These are phyloP conservation scores for Mycena epipterygia DNA, from an alignment of 768 basidiomycete genomes.

Conservation along the genomic window DNA sequence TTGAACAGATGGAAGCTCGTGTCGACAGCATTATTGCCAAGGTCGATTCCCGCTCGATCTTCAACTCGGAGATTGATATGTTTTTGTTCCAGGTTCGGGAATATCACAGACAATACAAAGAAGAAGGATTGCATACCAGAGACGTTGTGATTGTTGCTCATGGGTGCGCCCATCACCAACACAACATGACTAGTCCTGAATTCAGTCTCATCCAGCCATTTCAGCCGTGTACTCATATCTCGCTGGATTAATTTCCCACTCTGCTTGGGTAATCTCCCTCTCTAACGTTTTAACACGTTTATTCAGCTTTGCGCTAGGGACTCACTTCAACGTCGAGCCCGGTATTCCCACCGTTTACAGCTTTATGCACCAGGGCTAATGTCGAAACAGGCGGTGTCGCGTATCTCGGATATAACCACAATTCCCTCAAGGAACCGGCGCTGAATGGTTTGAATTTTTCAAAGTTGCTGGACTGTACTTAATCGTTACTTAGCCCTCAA, in stretches of 20 bases:
- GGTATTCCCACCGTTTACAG: no score
- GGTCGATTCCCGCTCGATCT: constrained; percentile 53
- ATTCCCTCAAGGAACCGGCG: constrained; percentile 81
- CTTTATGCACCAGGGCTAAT: no score
- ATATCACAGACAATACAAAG: constrained; percentile 78
- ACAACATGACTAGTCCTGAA: constrained; percentile 48
- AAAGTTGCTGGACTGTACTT: no score
- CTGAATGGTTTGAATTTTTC: constrained; percentile 83
- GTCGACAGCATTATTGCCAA: constrained; percentile 83
- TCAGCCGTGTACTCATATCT: constrained; percentile 81
- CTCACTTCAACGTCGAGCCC: constrained; percentile 88
- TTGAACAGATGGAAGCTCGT: constrained; percentile 81
- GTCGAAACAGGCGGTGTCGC: constrained; percentile 87
- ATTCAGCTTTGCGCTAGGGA: constrained; percentile 55
- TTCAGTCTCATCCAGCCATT: constrained; percentile 57
- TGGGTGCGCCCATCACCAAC: constrained; percentile 50
- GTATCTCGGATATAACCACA: constrained; percentile 88
- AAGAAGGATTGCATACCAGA: constrained; percentile 73
- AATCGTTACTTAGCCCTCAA: background rate
- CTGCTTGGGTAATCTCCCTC: constrained; percentile 57
- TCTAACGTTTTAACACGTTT: background rate
- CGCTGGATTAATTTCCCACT: constrained; percentile 86
- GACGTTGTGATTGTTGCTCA: constrained; percentile 94
- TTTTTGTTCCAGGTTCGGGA: constrained; percentile 68
- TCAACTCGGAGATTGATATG: background rate